Evolutionary conservation across 306 rosid genomes (phyloP).

Genomic region (Dicorynia guianensis): DNA sequence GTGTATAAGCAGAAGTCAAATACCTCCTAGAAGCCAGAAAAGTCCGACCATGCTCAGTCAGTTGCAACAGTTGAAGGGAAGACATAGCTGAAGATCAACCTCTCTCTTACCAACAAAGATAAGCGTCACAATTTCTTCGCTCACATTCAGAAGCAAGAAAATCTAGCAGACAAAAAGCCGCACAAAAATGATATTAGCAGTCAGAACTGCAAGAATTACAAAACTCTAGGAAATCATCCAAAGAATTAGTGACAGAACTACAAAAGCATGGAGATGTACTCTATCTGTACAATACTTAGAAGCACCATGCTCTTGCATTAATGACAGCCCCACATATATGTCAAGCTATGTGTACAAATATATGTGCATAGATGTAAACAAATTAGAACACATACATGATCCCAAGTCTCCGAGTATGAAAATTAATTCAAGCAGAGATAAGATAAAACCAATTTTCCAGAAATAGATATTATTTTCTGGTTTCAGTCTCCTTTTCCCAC

Average conservation of each 20-base stretch:
- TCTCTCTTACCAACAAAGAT: slow-evolving; percentile 41
- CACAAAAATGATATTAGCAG: slow-evolving; percentile 35
- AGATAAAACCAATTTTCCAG: background rate
- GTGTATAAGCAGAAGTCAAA: slow-evolving; percentile 14
- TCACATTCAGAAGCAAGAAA: slow-evolving; percentile 36
- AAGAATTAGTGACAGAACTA: background rate
- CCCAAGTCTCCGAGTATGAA: slow-evolving; percentile 25
- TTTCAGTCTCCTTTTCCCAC: slow-evolving; percentile 19
- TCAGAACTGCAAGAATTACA: slow-evolving; percentile 25
- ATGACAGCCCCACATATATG: slow-evolving; percentile 14
- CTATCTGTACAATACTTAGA: background rate
- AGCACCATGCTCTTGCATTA: slow-evolving; percentile 33
- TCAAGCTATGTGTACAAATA: slow-evolving; percentile 11
- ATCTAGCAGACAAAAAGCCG: slow-evolving; percentile 34
- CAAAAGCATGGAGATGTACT: no score
- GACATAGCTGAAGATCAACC: slow-evolving; percentile 64
- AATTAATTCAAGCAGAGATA: slow-evolving; percentile 13
- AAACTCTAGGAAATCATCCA: slow-evolving; percentile 29
- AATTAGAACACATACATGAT: slow-evolving; percentile 14
- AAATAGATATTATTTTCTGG: no score
- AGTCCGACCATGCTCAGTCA: slow-evolving; percentile 79
- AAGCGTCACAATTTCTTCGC: slow-evolving; percentile 39
- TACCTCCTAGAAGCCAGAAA: slow-evolving; percentile 91
- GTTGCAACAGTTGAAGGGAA: slow-evolving; percentile 90
- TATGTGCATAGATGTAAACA: no score